A percentile compares a stretch with the other conserved stretches of the same genome.
phyloP scores from a whole-genome alignment of 2,329 filamentous ascomycete genomes.

The Exophiala dermatitidis region DNA sequence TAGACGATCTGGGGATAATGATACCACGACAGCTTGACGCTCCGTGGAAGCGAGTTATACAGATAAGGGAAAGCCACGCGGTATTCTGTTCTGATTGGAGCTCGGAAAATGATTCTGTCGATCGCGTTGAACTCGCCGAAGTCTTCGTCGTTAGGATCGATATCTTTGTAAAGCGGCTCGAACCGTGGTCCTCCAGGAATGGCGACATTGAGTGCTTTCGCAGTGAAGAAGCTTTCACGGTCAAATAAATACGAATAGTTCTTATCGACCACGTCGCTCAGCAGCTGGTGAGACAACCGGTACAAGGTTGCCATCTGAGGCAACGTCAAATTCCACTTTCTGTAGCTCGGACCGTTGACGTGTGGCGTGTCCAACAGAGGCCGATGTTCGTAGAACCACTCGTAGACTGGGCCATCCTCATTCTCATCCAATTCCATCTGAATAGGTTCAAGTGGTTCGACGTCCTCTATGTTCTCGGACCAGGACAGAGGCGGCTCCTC shows the following conservation, averaged over 20 bases:
- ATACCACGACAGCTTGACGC: constrained; percentile 88
- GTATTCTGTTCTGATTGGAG: constrained; percentile 90
- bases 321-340: constrained; percentile 84
- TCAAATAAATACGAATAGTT: constrained; percentile 99
- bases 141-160: constrained; percentile 97
- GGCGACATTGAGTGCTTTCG: constrained; percentile 93
- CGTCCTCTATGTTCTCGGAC: constrained; percentile 98
- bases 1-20: constrained; percentile 91
- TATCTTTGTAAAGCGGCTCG: constrained; percentile 95
- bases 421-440: constrained; percentile 96
- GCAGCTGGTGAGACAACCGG: constrained; percentile 78
- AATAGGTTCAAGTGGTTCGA: constrained; percentile 93
- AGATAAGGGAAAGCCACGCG: constrained; percentile 89
- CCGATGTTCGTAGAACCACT: constrained; percentile 96
- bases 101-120: constrained; percentile 96
- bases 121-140: constrained; percentile 99
- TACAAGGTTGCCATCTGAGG: constrained; percentile 96
- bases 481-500: constrained; percentile 96
- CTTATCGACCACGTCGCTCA: constrained; percentile 87
- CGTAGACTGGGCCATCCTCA: constrained; percentile 82
- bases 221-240: constrained; percentile 85
- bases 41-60: constrained; percentile 92
- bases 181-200: constrained; percentile 96
- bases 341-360: constrained; percentile 95
- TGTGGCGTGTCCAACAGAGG: constrained; percentile 85